Evolutionary conservation across 371 early-diverging fungal genomes (phyloP), one percentile per base, ranked within the genome.

Genomic region (Mortierella sp.): DNA sequence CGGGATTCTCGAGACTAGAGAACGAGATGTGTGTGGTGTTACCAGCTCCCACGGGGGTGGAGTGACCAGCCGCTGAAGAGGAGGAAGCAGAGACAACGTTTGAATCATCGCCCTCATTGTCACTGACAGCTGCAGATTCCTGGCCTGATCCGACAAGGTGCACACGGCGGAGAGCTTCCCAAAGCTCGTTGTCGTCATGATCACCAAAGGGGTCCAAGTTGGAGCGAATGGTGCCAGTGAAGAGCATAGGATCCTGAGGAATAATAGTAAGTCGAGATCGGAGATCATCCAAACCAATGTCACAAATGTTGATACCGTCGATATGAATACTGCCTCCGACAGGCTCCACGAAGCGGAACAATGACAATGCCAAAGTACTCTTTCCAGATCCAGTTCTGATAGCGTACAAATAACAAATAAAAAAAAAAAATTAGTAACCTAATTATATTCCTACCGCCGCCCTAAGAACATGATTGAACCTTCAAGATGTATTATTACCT

Each of bases 371-470:
- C 45, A 96, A 83, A 1, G 94, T 92, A 67, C 90, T 89, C 84
- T 96, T 96, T 16, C 96, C 96, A 5, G 94, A 91, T 22, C 90
- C 95, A 0, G 95, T 93, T 76, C 94, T 87, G 63, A 28, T 55
- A 24, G 3, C 10, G 22, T 21, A 21, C 13, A 5, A 57, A 55
- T n/a, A 58, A 57, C 43, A 61, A 62, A 33, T 19, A 45, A 13
- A 45, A 45, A 11, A 45, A 11, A 45, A 45, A 45, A 11, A 15
- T 45, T 15, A 16, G 16, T 11, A 16, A 10, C 11, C 36, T 36
- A 36, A 36, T n/a, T n/a, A n/a, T 36, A 36, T 36, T 36, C 7
- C 36, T 36, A 45, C 45, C 16, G 11, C 16, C 16, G 45, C 45
- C 11, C 45, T 3, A 41, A 41, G 24, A 21, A 32, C 15, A 67